phyloP scores from a whole-genome alignment of 2,329 filamentous ascomycete species.

The Dactylonectria estremocensis region DNA sequence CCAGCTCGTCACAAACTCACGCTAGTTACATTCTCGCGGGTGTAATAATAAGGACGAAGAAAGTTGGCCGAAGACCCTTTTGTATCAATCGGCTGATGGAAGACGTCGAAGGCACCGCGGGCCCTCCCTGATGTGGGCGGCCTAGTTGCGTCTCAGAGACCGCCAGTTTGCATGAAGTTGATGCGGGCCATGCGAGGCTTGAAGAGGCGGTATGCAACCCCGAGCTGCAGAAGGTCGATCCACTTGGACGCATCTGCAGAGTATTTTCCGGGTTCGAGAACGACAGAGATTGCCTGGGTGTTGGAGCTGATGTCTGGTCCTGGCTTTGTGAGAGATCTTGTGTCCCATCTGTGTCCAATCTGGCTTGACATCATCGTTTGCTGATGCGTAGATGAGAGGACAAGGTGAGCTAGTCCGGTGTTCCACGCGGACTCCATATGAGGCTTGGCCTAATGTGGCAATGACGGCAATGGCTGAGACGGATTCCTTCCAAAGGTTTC shows the following conservation, averaged over 20 bases:
- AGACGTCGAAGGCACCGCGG: not conserved
- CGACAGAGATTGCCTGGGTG: conserved; percentile 4
- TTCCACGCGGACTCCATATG: not conserved
- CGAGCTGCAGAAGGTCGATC: conserved; percentile 33
- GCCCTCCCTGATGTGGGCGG: not conserved
- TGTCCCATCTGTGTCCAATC: not conserved
- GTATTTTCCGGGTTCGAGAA: conserved; percentile 7
- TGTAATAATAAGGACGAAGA: not conserved
- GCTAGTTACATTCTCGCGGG: not conserved
- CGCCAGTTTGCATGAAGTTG: conserved; percentile 32
- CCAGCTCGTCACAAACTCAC: not conserved
- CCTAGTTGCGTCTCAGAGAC: not conserved
- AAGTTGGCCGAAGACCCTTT: not conserved
- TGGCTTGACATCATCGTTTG: not conserved
- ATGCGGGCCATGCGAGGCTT: conserved; percentile 16
- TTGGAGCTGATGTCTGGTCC: not conserved
- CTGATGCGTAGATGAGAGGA: not conserved
- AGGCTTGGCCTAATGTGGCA: conserved; percentile 8
- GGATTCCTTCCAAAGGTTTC: not conserved
- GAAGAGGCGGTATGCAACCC: conserved; percentile 41
- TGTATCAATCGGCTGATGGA: not conserved
- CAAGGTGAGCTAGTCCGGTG: not conserved
- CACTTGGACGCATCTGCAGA: conserved; percentile 38
- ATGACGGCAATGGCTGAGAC: conserved; percentile 23
- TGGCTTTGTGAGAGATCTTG: not conserved